phyloP scores from a whole-genome alignment of 2,329 filamentous ascomycete genomes.

The Phyllosticta citrichinensis region DNA sequence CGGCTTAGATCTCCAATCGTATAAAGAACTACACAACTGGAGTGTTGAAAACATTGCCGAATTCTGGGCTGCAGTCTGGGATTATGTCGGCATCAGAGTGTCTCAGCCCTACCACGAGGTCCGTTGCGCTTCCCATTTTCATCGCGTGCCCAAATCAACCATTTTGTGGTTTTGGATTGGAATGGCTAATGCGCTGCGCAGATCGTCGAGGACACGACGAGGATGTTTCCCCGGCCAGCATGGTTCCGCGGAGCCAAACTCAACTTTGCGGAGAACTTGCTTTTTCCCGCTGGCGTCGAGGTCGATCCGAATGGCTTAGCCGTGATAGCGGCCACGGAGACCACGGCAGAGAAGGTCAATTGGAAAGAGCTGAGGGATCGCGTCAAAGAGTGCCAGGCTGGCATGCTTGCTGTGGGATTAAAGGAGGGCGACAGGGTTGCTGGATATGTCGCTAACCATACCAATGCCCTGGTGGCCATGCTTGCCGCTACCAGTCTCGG shows the following conservation, averaged over 20 bases:
- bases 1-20: constrained; percentile 51
- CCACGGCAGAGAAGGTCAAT: constrained; percentile 51
- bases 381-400: constrained; percentile 63
- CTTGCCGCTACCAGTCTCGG: constrained; percentile 73
- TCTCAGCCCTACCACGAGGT: constrained; percentile 54
- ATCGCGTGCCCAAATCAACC: background rate
- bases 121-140: background rate
- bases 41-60: constrained; percentile 63
- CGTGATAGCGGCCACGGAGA: constrained; percentile 74
- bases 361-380: constrained; percentile 74
- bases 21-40: constrained; percentile 74
- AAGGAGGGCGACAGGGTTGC: constrained; percentile 51
- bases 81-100: constrained; percentile 66
- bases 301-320: constrained; percentile 54
- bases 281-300: constrained; percentile 55
- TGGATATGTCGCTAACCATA: constrained; percentile 80
- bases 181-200: constrained; percentile 24
- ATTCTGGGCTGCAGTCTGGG: constrained; percentile 84
- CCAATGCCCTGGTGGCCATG: constrained; percentile 79
- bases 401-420: constrained; percentile 58
- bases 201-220: constrained; percentile 56
- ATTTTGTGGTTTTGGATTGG: background rate
- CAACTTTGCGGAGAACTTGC: constrained; percentile 92
- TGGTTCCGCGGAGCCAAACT: constrained; percentile 74
- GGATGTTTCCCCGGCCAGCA: constrained; percentile 76